Evolutionary conservation across 768 basidiomycete genomes (phyloP), one percentile per base, ranked within the genome.

Genomic region (Hypholoma sublateritium): DNA sequence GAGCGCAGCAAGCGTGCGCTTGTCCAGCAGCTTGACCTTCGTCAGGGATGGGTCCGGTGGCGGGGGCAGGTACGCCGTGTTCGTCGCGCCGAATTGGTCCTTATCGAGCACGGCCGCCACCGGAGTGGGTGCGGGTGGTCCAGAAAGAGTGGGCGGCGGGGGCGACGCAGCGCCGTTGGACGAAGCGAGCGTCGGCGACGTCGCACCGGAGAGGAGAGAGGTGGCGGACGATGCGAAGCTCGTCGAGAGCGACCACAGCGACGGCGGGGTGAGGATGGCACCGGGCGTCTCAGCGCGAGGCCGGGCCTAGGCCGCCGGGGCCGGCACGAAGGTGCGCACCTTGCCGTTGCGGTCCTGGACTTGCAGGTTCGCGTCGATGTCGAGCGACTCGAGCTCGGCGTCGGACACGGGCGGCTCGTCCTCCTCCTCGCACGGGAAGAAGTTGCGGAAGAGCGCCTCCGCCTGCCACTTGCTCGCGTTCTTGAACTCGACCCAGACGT

Each of bases 401-500:
- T 55, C 11, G 19, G 56, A 50, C 16, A 56, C 41, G 16, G 62
- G 58, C 46, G 16, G 19, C 2, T 71, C 72, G 17, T 69, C 68
- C n/a, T 70, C 68, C 14, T 89, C 88, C 9, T 82, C 77, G 14
- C 83, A 89, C 0, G 92, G 92, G 86, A 93, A 94, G 75, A 94
- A 94, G 72, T 93, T 93, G 59, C 88, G 83, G 84, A 93, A 94
- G 41, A 94, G 79, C 19, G 84, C 85, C 70, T 93, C 89, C 0
- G 91, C 91, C 67, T 95, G 92, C 83, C 86, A 87, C 62, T 86
- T 87, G 58, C 85, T 88, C 34, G 93, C 88, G 59, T 90, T 87
- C 77, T 87, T 89, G 77, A 95, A 95, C 70, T 93, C 90, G 45
- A 95, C 81, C 86, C 91, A 92, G 7, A 96, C 90, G 65, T 95